These are phyloP conservation scores for Lachnellula occidentalis DNA, from an alignment of 2,329 filamentous ascomycete genomes.

Conservation along the genomic window DNA sequence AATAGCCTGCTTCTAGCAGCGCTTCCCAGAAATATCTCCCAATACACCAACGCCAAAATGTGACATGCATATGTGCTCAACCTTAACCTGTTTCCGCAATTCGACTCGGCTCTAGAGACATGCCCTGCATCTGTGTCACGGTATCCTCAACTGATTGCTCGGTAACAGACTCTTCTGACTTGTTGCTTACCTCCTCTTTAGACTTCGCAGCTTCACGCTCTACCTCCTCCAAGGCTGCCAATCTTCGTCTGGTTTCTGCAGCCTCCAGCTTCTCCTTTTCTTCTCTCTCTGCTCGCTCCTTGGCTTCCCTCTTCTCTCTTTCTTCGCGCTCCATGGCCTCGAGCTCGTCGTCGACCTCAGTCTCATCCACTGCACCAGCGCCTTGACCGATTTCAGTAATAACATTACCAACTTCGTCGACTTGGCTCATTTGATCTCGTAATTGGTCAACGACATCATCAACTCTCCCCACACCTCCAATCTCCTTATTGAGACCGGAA, in stretches of 20 bases:
- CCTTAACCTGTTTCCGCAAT: conserved; percentile 9
- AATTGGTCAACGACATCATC: conserved; percentile 70
- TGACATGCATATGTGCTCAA: conserved; percentile 5
- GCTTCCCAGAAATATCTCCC: conserved; percentile 8
- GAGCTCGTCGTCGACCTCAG: conserved; percentile 82
- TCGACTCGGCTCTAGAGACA: conserved; percentile 21
- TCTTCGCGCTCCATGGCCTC: conserved; percentile 58
- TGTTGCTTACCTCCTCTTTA: conserved; percentile 13
- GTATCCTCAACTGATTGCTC: conserved; percentile 16
- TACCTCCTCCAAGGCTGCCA: conserved; percentile 24
- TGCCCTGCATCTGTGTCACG: conserved; percentile 15
- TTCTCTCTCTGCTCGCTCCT: conserved; percentile 25
- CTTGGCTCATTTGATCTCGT: conserved; percentile 72
- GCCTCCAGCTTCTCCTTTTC: conserved; percentile 26
- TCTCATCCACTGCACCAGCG: conserved; percentile 61
- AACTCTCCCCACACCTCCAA: conserved; percentile 71
- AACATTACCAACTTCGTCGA: conserved; percentile 76
- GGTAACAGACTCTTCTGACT: conserved; percentile 6
- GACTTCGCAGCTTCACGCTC: conserved; percentile 15
- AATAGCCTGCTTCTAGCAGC: conserved; percentile 14
- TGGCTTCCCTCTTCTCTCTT: conserved; percentile 39
- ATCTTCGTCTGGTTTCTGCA: conserved; percentile 25
- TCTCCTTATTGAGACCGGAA: conserved; percentile 64
- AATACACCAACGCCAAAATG: conserved; percentile 9
- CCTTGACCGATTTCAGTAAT: conserved; percentile 56